A percentile compares a stretch with the other conserved stretches of the same genome.
phyloP scores from a whole-genome alignment of 225 moss, liverwort and hornwort genomes.

The Antitrichia curtipendula region DNA sequence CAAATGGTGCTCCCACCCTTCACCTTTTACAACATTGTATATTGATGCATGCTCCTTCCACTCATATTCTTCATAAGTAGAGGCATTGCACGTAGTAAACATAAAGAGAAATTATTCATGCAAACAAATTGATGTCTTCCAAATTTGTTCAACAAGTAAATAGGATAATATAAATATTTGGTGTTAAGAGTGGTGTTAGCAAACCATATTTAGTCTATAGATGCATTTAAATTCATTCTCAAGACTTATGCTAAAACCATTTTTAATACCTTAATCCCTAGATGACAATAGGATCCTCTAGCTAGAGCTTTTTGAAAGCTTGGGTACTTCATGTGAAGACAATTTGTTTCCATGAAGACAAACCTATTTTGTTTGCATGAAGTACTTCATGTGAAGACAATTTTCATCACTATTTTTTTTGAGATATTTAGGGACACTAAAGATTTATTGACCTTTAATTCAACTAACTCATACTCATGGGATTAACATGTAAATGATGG shows the following conservation, averaged over 20 bases:
- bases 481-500: rapidly evolving
- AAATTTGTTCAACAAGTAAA: neutral
- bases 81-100: neutral
- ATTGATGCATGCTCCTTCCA: neutral
- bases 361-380: no score
- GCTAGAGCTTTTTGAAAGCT: neutral
- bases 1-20: neutral
- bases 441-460: neutral
- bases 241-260: neutral
- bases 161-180: neutral
- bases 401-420: neutral
- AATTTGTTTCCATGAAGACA: no score
- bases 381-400: no score
- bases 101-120: neutral
- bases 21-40: no score
- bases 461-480: neutral
- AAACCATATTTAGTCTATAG: neutral
- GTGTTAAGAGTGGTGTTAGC: neutral
- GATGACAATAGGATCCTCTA: neutral
- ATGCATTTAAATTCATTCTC: neutral
- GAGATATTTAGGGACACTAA: neutral
- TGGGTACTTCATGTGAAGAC: no score
- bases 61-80: neutral
- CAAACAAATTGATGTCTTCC: neutral
- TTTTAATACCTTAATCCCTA: neutral